Evolutionary conservation across 2,329 filamentous ascomycete species (phyloP).

Genomic region (Huntiella abstrusa): DNA sequence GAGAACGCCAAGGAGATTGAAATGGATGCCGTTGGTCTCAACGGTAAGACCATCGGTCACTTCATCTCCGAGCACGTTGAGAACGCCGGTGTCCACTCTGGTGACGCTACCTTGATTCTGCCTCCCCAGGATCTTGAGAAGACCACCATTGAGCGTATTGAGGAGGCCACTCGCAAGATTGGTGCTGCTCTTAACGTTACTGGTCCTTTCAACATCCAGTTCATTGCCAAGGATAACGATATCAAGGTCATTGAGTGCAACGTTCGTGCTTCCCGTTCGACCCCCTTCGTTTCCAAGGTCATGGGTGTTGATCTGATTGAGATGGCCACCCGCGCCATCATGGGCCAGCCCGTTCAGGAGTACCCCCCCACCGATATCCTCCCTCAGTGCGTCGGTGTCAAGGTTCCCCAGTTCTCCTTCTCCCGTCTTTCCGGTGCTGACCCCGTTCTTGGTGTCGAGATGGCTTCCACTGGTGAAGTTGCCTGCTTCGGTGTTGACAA

Average conservation of each 20-base stretch:
- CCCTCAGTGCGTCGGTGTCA: constrained; percentile 77
- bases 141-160: constrained; percentile 78
- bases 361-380: constrained; percentile 65
- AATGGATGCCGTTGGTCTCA: constrained; percentile 91
- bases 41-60: constrained; percentile 79
- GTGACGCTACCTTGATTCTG: constrained; percentile 86
- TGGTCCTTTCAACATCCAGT: constrained; percentile 96
- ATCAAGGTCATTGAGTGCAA: constrained; percentile 99
- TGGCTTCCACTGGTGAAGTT: constrained; percentile 97
- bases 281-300: constrained; percentile 96
- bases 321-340: constrained; percentile 96
- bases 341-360: constrained; percentile 59
- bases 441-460: constrained; percentile 91
- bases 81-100: constrained; percentile 95
- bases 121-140: constrained; percentile 83
- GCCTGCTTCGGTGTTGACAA: constrained; percentile 91
- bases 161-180: constrained; percentile 90
- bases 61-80: constrained; percentile 98
- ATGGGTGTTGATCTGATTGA: constrained; percentile 97
- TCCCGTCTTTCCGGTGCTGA: constrained; percentile 90
- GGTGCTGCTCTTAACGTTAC: constrained; percentile 86
- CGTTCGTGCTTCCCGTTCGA: constrained; percentile 84
- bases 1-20: constrained; percentile 99
- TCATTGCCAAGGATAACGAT: constrained; percentile 98
- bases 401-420: constrained; percentile 98